These are phyloP conservation scores for Acanthamoeba lenticulata DNA, from an alignment of 208 protist species.

Conservation along the genomic window DNA sequence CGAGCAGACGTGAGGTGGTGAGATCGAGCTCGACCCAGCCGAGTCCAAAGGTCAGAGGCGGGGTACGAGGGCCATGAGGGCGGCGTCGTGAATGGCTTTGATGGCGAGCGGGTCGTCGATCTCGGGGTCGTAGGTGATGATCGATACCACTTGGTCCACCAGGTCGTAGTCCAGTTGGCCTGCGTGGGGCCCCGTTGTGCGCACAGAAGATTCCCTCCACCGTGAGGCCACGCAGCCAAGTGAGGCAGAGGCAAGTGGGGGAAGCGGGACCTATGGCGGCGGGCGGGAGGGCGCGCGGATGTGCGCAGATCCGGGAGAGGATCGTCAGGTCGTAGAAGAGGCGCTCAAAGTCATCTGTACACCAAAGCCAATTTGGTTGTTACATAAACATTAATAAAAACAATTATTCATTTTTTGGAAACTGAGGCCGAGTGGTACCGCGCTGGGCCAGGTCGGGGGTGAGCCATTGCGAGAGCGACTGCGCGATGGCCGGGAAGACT, in stretches of 20 bases:
- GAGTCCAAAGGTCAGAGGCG: too few relatives aligned
- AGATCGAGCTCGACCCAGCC: too few relatives aligned
- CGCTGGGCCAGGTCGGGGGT: not conserved
- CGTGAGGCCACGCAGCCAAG: too few relatives aligned
- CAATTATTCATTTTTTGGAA: too few relatives aligned
- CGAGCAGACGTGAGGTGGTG: not conserved
- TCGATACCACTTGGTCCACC: not conserved
- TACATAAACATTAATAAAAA: too few relatives aligned
- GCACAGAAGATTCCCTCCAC: too few relatives aligned
- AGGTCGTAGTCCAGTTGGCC: not conserved
- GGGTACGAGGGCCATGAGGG: conserved; percentile 37
- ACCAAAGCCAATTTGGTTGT: not conserved
- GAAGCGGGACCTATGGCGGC: not conserved
- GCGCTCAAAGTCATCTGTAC: conserved; percentile 35
- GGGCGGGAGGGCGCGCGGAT: not conserved
- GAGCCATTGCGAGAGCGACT: not conserved
- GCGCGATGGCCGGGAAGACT: not conserved
- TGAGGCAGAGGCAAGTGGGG: too few relatives aligned
- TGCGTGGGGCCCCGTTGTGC: too few relatives aligned
- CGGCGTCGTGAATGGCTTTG: not conserved
- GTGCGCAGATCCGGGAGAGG: not conserved
- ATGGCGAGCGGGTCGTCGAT: not conserved
- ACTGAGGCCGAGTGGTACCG: not conserved
- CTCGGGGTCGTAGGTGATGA: not conserved
- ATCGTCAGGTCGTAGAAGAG: conserved; percentile 38